These are phyloP conservation scores for Cyclotella cryptica DNA, from an alignment of 108 stramenopile genomes.

Conservation along the genomic window DNA sequence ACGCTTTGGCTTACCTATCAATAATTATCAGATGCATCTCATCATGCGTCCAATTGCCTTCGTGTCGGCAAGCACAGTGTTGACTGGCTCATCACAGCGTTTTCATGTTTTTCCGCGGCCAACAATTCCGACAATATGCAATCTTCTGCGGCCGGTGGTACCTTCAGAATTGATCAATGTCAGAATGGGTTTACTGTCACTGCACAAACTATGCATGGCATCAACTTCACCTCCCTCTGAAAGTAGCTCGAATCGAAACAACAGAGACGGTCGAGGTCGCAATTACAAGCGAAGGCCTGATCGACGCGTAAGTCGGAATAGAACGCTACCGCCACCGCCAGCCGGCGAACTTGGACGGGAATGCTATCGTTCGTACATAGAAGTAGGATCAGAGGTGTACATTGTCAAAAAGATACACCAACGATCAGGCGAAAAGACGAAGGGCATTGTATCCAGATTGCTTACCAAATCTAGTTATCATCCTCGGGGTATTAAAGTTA, in stretches of 20 bases:
- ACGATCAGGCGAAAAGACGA: conserved; percentile 25
- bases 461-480: conserved; percentile 25
- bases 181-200: too few relatives aligned
- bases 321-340: neutral
- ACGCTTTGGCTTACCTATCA: too few relatives aligned
- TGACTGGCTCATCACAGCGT: too few relatives aligned
- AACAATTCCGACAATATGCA: too few relatives aligned
- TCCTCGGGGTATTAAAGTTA: conserved; percentile 38
- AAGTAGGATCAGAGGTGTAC: neutral
- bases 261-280: neutral
- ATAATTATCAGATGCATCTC: too few relatives aligned
- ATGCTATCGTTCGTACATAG: conserved; percentile 10
- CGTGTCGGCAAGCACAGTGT: too few relatives aligned
- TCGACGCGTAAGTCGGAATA: neutral
- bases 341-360: conserved; percentile 12
- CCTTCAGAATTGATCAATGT: too few relatives aligned
- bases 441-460: conserved; percentile 18
- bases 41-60: too few relatives aligned
- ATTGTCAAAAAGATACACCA: conserved; percentile 33
- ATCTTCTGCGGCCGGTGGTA: too few relatives aligned
- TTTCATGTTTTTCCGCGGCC: too few relatives aligned
- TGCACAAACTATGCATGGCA: too few relatives aligned
- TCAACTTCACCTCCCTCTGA: neutral
- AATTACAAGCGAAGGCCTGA: neutral
- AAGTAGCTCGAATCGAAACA: neutral